Percentiles rank a stretch among this genome's conserved stretches.
These are phyloP conservation scores for Crithidia fasciculata DNA, from an alignment of 208 protist species.

Conservation along the genomic window DNA sequence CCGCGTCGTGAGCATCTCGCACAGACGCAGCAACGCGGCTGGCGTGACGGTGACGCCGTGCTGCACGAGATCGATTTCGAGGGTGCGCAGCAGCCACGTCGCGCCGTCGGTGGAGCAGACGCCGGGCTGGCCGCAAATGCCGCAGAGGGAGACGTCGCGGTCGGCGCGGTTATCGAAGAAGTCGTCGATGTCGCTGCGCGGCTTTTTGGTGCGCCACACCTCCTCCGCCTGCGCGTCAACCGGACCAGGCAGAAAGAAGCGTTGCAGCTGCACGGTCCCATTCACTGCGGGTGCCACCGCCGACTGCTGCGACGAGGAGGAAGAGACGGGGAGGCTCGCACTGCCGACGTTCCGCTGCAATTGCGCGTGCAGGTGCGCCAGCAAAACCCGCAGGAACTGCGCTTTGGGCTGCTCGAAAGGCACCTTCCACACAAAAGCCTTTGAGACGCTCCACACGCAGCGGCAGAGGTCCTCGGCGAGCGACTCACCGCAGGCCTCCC, in stretches of 20 bases:
- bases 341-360: conserved; percentile 13
- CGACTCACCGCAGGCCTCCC: conserved; percentile 44
- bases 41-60: conserved; percentile 29
- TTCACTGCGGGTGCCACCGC: no score
- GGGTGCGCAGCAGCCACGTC: conserved; percentile 48
- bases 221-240: conserved; percentile 21
- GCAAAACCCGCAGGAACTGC: conserved; percentile 23
- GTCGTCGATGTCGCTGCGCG: conserved; percentile 23
- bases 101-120: conserved; percentile 45
- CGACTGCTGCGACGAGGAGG: no score
- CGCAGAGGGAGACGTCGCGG: conserved; percentile 34
- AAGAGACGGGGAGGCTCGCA: not conserved
- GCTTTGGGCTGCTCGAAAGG: conserved; percentile 32
- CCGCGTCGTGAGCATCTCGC: conserved; percentile 43
- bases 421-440: conserved; percentile 35
- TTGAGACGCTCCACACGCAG: conserved; percentile 44
- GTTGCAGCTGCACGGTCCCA: no score
- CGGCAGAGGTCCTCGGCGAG: conserved; percentile 55
- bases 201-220: conserved; percentile 26
- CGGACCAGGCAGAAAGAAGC: conserved; percentile 21
- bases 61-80: conserved; percentile 53
- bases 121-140: conserved; percentile 49
- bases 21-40: conserved; percentile 56
- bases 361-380: conserved; percentile 25
- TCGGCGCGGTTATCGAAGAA: conserved; percentile 32